A percentile compares a stretch with the other conserved stretches of the same genome.
Conservation (phyloP, 2,329 filamentous ascomycete species). For the Incumbomyces lentus region DNA sequence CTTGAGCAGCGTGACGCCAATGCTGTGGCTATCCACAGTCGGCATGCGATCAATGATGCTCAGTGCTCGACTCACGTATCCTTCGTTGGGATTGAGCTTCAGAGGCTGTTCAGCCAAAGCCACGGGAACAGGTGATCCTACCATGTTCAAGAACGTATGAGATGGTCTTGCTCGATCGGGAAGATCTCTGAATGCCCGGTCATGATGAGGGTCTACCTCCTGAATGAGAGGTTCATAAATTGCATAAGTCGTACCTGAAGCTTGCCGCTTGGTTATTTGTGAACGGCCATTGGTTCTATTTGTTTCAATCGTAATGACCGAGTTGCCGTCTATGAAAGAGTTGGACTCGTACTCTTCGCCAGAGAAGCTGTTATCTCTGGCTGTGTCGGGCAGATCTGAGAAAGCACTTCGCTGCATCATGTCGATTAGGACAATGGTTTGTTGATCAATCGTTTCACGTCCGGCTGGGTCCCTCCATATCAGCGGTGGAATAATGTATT, state of each 20-base stretch:
- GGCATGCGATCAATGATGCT: conserved; percentile 75
- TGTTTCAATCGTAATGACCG: conserved; percentile 42
- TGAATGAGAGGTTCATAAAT: conserved; percentile 39
- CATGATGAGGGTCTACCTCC: conserved; percentile 35
- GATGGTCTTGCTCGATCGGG: conserved; percentile 30
- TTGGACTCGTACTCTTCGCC: conserved; percentile 33
- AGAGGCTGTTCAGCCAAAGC: conserved; percentile 55
- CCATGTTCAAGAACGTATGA: conserved; percentile 37
- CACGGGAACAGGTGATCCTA: conserved; percentile 33
- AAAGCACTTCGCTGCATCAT: conserved; percentile 86
- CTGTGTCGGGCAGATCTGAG: conserved; percentile 66
- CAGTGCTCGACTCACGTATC: conserved; percentile 64
- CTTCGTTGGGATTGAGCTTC: conserved; percentile 55
- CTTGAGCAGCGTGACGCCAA: conserved; percentile 87
- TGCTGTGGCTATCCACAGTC: conserved; percentile 88
- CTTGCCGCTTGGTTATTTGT: conserved; percentile 42
- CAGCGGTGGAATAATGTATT: conserved; percentile 81
- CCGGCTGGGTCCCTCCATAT: conserved; percentile 66
- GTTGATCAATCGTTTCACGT: conserved; percentile 70
- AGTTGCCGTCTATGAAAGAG: conserved; percentile 43
- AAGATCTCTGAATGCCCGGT: conserved; percentile 21
- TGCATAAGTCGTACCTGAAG: conserved; percentile 40
- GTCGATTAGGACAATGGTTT: conserved; percentile 85
- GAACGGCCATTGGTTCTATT: conserved; percentile 37
- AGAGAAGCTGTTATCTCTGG: conserved; percentile 24